A percentile compares a stretch with the other conserved stretches of the same genome.
Conservation (phyloP, 768 basidiomycete genomes). For the Lanmaoa rubissima region DNA sequence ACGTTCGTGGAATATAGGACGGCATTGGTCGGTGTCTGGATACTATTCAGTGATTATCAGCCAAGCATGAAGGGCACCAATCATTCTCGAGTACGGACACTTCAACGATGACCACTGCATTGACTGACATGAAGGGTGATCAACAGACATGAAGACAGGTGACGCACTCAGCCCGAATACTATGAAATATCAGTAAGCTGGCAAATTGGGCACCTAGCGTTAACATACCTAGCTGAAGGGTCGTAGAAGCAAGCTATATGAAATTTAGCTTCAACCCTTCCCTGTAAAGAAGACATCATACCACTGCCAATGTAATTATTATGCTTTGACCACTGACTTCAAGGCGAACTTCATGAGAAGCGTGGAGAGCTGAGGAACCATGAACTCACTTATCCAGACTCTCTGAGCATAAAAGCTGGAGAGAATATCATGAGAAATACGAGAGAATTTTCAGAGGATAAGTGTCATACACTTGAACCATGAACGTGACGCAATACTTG, state of each 20-base stretch:
- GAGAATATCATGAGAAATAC: neutral
- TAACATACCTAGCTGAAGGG: slow-evolving; percentile 11
- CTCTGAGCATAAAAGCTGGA: slow-evolving; percentile 22
- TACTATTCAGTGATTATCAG: slow-evolving; percentile 1
- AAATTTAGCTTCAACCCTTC: neutral
- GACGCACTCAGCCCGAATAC: slow-evolving; percentile 10
- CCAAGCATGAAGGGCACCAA: neutral
- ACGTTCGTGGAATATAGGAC: neutral
- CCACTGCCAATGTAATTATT: slow-evolving; percentile 13
- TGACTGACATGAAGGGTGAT: neutral
- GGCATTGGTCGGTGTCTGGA: neutral
- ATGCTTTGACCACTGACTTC: slow-evolving; percentile 14
- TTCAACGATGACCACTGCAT: neutral
- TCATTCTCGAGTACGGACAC: slow-evolving; percentile 2
- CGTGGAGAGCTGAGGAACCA: neutral
- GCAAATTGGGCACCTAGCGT: neutral
- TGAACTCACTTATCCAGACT: slow-evolving; percentile 23
- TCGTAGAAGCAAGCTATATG: neutral
- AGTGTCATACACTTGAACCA: slow-evolving; percentile 13
- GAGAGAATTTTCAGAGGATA: neutral
- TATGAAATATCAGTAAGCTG: neutral
- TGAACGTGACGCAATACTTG: slow-evolving; percentile 14
- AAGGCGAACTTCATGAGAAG: neutral
- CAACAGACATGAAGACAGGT: neutral
- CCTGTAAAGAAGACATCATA: neutral